Conservation (phyloP, 495 filamentous ascomycete genomes). For the Thozetella sp. region DNA sequence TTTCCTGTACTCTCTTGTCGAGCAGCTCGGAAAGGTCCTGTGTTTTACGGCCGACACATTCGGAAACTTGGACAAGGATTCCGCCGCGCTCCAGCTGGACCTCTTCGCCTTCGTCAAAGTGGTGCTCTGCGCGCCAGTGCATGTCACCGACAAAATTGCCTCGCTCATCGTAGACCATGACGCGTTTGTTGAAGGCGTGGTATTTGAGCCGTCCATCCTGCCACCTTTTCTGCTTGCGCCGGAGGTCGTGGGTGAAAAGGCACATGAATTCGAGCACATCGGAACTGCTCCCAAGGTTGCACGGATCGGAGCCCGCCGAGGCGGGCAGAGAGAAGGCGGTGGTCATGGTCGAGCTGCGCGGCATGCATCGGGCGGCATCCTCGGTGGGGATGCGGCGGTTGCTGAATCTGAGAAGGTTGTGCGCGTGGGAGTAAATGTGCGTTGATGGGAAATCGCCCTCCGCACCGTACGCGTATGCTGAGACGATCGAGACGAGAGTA, state of each 20-base stretch:
- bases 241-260: slow-evolving; percentile 82
- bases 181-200: slow-evolving; percentile 87
- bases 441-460: too few species aligned
- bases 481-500: too few species aligned
- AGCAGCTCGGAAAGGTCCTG: slow-evolving; percentile 76
- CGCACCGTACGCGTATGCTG: too few species aligned
- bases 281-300: slow-evolving; percentile 38
- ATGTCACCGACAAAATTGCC: slow-evolving; percentile 83
- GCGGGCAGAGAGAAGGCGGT: slow-evolving; percentile 14
- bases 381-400: too few species aligned
- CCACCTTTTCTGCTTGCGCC: slow-evolving; percentile 88
- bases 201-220: slow-evolving; percentile 87
- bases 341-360: slow-evolving; percentile 14
- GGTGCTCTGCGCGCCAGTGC: slow-evolving; percentile 71
- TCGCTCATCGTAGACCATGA: slow-evolving; percentile 86
- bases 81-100: slow-evolving; percentile 74
- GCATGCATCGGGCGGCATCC: too few species aligned
- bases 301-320: not conserved
- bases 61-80: slow-evolving; percentile 76
- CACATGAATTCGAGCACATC: slow-evolving; percentile 79
- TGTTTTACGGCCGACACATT: slow-evolving; percentile 68
- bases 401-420: too few species aligned
- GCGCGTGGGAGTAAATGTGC: too few species aligned
- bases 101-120: slow-evolving; percentile 77
- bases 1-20: slow-evolving; percentile 62